Percentiles rank a stretch among this genome's conserved stretches.
phyloP scores from a whole-genome alignment of 129 eudicot species.

The Pseudognaphalium luteoalbum region DNA sequence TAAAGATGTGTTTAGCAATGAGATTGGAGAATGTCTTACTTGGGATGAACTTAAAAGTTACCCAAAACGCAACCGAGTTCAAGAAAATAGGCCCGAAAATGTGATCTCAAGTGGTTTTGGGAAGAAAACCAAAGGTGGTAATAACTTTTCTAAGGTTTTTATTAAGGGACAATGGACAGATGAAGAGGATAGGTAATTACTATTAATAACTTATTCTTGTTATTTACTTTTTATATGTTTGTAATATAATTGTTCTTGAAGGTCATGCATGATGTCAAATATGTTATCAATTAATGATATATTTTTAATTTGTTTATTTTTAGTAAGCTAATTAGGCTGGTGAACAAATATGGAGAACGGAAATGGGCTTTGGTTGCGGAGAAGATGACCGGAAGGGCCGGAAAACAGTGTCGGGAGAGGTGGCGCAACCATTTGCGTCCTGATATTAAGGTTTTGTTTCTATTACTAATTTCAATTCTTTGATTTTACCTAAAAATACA shows the following conservation, averaged over 20 bases:
- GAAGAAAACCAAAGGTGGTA: slow-evolving; percentile 32
- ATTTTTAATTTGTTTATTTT: background rate
- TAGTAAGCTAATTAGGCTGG: slow-evolving; percentile 53
- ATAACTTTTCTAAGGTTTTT: slow-evolving; percentile 25
- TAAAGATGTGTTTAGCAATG: slow-evolving; percentile 15
- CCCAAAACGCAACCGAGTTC: slow-evolving; percentile 16
- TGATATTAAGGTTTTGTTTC: slow-evolving; percentile 60
- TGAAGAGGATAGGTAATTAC: slow-evolving; percentile 63
- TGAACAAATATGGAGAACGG: slow-evolving; percentile 45
- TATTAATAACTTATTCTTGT: background rate
- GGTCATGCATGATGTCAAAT: background rate
- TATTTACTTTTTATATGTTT: background rate
- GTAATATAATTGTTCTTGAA: background rate
- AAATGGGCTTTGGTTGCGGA: slow-evolving; percentile 69
- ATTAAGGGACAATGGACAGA: slow-evolving; percentile 80
- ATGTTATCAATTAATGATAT: background rate
- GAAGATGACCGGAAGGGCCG: slow-evolving; percentile 56
- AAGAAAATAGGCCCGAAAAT: background rate
- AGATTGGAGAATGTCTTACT: slow-evolving; percentile 22
- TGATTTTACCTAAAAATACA: background rate
- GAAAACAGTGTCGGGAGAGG: slow-evolving; percentile 79
- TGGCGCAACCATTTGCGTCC: slow-evolving; percentile 78
- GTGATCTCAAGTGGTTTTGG: background rate
- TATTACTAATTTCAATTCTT: background rate
- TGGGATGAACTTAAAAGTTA: slow-evolving; percentile 21